phyloP scores from a whole-genome alignment of 176 grass and related monocot genomes.

The Oryza meyeriana region DNA sequence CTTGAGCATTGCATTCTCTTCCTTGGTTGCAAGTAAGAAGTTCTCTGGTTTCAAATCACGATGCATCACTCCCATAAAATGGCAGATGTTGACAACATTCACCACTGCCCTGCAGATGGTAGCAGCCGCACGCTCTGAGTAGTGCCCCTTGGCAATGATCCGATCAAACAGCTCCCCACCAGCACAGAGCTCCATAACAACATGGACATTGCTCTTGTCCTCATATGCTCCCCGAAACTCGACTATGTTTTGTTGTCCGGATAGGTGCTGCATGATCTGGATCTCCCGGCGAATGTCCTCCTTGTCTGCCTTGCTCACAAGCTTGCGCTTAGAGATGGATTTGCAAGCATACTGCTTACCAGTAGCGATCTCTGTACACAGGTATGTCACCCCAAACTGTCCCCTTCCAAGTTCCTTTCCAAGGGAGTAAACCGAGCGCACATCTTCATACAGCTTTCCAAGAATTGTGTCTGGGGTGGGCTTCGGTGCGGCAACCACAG shows the following conservation, averaged over 20 bases:
- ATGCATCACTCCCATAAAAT: constrained; percentile 99
- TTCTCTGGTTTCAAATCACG: constrained; percentile 96
- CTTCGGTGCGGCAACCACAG: constrained; percentile 32
- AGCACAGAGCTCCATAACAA: constrained; percentile 96
- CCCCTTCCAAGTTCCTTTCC: constrained; percentile 96
- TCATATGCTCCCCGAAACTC: constrained; percentile 88
- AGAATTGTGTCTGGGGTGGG: constrained; percentile 64
- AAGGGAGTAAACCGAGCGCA: constrained; percentile 62
- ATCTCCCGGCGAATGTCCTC: constrained; percentile 94
- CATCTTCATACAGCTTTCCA: constrained; percentile 64
- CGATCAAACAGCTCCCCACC: constrained; percentile 92
- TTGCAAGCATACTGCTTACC: constrained; percentile 91
- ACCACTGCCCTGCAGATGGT: constrained; percentile 83
- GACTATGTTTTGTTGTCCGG: constrained; percentile 91
- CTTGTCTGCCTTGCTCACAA: constrained; percentile 69
- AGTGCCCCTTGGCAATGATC: constrained; percentile 95
- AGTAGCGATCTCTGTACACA: constrained; percentile 77
- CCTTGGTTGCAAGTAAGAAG: constrained; percentile 90
- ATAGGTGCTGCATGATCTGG: constrained; percentile 96
- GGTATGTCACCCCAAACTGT: constrained; percentile 95
- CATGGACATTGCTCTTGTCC: constrained; percentile 82
- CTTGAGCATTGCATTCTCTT: constrained; percentile 92
- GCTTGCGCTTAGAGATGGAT: constrained; percentile 96
- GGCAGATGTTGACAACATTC: constrained; percentile 91
- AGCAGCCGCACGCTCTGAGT: constrained; percentile 82